phyloP scores from a whole-genome alignment of 2,329 filamentous ascomycete genomes.

The Fusarium sarcochroum region DNA sequence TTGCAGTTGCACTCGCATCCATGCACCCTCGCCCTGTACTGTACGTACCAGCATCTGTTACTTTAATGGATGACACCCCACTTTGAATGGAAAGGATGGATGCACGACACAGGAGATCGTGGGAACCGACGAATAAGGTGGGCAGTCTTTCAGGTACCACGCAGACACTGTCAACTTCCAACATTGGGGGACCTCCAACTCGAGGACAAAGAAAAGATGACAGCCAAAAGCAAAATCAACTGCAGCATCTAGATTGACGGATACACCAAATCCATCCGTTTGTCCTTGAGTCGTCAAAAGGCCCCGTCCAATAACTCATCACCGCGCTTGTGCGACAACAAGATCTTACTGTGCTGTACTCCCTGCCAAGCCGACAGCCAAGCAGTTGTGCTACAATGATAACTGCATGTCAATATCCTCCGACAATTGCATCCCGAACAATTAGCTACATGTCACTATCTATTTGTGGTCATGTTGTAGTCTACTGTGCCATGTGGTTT shows the following conservation, averaged over 20 bases:
- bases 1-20: constrained; percentile 35
- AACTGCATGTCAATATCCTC: constrained; percentile 10
- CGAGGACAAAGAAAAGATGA: constrained; percentile 16
- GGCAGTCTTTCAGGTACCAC: constrained; percentile 38
- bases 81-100: constrained; percentile 19
- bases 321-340: background rate
- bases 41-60: constrained; percentile 7
- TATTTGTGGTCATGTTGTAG: constrained; percentile 23
- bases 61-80: constrained; percentile 6
- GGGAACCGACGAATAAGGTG: constrained; percentile 43
- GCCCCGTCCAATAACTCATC: no score
- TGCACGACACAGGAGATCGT: constrained; percentile 49
- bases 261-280: background rate
- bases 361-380: constrained; percentile 1
- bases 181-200: constrained; percentile 7
- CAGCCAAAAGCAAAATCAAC: constrained; percentile 2
- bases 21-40: constrained; percentile 27
- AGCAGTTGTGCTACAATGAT: constrained; percentile 7
- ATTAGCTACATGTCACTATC: constrained; percentile 25
- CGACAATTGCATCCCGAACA: constrained; percentile 2
- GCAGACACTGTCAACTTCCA: constrained; percentile 26
- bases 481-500: no score
- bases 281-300: background rate
- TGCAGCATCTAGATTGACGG: background rate
- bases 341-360: background rate